Evolutionary conservation across 116 monocot genomes (phyloP).

Genomic region (Iris pallida): DNA sequence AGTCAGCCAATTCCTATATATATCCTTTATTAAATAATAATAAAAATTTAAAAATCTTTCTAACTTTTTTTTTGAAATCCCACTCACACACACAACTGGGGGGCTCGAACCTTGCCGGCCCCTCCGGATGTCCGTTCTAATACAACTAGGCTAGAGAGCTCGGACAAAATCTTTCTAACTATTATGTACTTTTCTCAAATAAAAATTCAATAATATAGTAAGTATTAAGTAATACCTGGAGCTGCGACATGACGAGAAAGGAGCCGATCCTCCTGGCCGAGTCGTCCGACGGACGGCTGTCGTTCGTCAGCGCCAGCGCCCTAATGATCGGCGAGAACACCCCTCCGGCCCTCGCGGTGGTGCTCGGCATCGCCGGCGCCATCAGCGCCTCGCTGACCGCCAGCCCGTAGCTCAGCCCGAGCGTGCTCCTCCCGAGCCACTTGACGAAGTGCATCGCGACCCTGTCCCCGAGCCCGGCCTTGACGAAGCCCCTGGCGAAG

Average conservation of each 20-base stretch:
- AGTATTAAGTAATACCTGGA: constrained; percentile 78
- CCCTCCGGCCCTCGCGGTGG: constrained; percentile 73
- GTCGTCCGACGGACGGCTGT: constrained; percentile 51
- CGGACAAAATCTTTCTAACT: too few relatives aligned
- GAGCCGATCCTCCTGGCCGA: constrained; percentile 66
- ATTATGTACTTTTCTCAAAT: too few relatives aligned
- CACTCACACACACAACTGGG: too few relatives aligned
- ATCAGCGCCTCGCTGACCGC: constrained; percentile 63
- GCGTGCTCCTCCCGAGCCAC: constrained; percentile 71
- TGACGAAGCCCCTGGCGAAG: constrained; percentile 84
- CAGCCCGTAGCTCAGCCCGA: constrained; percentile 75
- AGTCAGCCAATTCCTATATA: too few relatives aligned
- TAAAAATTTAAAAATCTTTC: too few relatives aligned
- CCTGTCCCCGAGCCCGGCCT: constrained; percentile 74
- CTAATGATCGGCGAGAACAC: constrained; percentile 77
- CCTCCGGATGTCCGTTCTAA: too few relatives aligned
- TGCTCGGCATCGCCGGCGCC: constrained; percentile 89
- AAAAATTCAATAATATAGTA: too few relatives aligned
- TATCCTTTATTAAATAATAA: too few relatives aligned
- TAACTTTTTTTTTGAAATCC: too few relatives aligned
- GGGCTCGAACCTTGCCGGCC: too few relatives aligned
- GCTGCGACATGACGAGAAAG: constrained; percentile 65
- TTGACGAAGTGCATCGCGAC: constrained; percentile 74
- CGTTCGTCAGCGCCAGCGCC: constrained; percentile 53
- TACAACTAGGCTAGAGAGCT: too few relatives aligned